Base-by-base conservation (phyloP, 192 early-diverging fungal species). In the Glomus cerebriforme region DNA sequence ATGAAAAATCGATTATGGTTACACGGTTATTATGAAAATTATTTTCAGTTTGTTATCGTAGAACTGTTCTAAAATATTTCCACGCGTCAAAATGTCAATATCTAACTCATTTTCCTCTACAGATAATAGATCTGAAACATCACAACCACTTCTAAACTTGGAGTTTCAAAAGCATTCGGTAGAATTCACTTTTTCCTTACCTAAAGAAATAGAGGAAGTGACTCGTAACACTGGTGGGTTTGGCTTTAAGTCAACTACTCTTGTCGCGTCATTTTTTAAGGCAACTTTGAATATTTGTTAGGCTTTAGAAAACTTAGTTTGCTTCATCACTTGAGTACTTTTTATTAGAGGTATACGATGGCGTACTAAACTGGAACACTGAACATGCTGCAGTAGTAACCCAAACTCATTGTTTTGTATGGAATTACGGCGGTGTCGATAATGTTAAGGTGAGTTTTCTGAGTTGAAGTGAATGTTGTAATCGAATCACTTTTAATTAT, bases 401-500 rank as follows among this genome's bases (percentile, higher is more conserved):
- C 7, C 12, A 10, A 4, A 59, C 64, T 10, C n/a, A 58, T 9
- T 78, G 77, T 68, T 78, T 34, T 37, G 77, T 59, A 9, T 78
- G 77, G 77, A 37, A 59, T 17, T 78, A 78, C 8, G 31, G 68
- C 15, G 31, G 68, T 45, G 66, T 59, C 12, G 66, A 78, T 7
- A 69, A 59, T 8, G 49, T 78, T 67, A 31, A 60, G 45, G 32
- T n/a, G 22, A 66, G n/a, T 26, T 7, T 63, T 15, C 19, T 24
- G 29, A 6, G 24, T 39, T 26, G 39, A 4, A 10, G 0, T 76
- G 17, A 47, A 47, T 65, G 8, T 43, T 27, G 27, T 6, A 29
- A 22, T 27, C 43, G 10, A 27, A 24, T 63, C 6, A 77, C 19
- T 29, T 6, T 26, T 13, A 17, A 65, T 17, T 17, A 15, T 2